Base-by-base conservation (phyloP, 352 stramenopile species). In the Globisporangium paroecandrum region DNA sequence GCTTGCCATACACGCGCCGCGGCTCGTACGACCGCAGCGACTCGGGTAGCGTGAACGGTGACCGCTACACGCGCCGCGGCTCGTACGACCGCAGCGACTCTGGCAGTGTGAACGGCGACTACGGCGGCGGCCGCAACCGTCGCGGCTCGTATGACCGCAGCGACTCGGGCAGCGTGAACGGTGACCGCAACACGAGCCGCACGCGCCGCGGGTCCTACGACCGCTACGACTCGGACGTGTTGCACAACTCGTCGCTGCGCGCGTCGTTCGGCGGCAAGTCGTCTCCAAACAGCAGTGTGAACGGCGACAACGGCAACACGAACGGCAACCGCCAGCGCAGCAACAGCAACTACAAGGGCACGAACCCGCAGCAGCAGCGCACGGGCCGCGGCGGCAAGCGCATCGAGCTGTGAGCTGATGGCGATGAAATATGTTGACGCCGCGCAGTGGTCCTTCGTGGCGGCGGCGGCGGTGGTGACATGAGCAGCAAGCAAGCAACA, bases 191-290 rank as follows among this genome's bases (percentile, higher is more conserved):
- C 46, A 61, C 56, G 56, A 36, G 76, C 18, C 78, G 77, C 20
- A 80, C 73, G 63, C 84, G 84, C 58, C 84, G 84, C 27, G 78
- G 81, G 0, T 92, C 84, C 24, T 85, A 87, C 66, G 84, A 92
- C 65, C 85, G 72, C 25, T 69, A 69, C 15, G 77, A 85, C 55
- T 72, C 77, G 43, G 77, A 80, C 38, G 47, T 72, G 49, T 51
- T 70, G 58, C 71, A 71, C 27, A 77, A 60, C 64, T 80, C 74
- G 46, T 76, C 74, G 25, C 55, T 78, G 63, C 74, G 74, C 6
- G 49, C 38, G n/a, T 78, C 74, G 25, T 76, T 79, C 36, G 58
- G 57, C 36, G 62, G 62, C 34, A 65, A 58, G 46, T 64, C 64
- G 55, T 69, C 64, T n/a, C 64, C 64, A 2, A 69, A 62, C 55